phyloP scores from a whole-genome alignment of 768 basidiomycete species.

The Amanita phalloides region DNA sequence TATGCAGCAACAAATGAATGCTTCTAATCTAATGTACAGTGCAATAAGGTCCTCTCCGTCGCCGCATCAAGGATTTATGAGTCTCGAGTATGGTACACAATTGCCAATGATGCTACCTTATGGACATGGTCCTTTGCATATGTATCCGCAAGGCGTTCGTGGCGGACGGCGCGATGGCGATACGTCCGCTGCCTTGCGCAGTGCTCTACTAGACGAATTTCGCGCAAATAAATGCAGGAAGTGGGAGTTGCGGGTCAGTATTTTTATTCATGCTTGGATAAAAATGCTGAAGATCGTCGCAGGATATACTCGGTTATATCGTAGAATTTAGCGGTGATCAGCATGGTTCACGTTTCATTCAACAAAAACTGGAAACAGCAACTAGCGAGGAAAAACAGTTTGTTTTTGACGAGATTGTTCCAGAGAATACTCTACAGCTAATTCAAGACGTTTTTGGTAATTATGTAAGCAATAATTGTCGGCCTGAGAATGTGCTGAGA shows the following conservation, averaged over 20 bases:
- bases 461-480: constrained; percentile 47
- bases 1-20: constrained; percentile 34
- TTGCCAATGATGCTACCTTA: constrained; percentile 37
- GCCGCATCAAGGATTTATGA: constrained; percentile 33
- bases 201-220: constrained; percentile 77
- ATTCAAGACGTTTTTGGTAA: constrained; percentile 95
- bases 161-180: constrained; percentile 36
- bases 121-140: constrained; percentile 24
- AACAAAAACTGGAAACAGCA: constrained; percentile 72
- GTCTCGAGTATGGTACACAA: constrained; percentile 38
- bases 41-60: constrained; percentile 31
- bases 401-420: constrained; percentile 84
- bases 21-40: constrained; percentile 30
- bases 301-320: constrained; percentile 83
- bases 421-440: constrained; percentile 59
- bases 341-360: constrained; percentile 97
- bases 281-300: background rate
- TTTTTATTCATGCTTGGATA: background rate
- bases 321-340: constrained; percentile 93
- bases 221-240: constrained; percentile 65
- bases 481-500: background rate
- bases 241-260: constrained; percentile 71
- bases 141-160: constrained; percentile 28
- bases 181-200: constrained; percentile 35
- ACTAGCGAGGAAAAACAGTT: constrained; percentile 68